phyloP scores from a whole-genome alignment of 495 filamentous ascomycete species.

The Margaritispora aquatica region DNA sequence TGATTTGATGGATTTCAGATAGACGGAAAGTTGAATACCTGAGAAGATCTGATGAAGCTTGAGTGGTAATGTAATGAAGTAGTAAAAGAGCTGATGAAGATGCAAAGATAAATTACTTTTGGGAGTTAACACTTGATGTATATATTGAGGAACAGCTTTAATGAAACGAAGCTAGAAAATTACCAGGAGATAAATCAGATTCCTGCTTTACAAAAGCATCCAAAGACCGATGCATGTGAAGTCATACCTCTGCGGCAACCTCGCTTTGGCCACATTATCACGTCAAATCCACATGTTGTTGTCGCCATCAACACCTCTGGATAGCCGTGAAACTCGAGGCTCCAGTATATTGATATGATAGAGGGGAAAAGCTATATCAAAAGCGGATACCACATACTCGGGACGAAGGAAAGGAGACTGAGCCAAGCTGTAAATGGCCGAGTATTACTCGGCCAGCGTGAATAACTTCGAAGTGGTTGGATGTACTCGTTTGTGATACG shows the following conservation, averaged over 20 bases:
- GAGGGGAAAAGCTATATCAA: constrained; percentile 15
- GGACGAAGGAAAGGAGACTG: constrained; percentile 8
- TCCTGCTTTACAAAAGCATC: constrained; percentile 1
- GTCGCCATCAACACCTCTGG: neutral
- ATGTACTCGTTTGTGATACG: neutral
- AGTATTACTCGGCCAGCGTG: neutral
- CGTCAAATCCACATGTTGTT: constrained; percentile 1
- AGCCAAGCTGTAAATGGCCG: constrained; percentile 1
- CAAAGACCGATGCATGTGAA: constrained; percentile 17
- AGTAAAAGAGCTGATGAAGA: constrained; percentile 5
- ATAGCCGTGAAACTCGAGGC: constrained; percentile 2
- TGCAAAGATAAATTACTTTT: neutral
- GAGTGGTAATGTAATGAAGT: constrained; percentile 6
- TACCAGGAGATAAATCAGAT: constrained; percentile 9
- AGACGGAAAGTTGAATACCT: constrained; percentile 6
- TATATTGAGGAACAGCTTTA: constrained; percentile 12
- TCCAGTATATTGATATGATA: constrained; percentile 18
- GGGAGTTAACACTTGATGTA: constrained; percentile 6
- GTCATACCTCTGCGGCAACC: neutral
- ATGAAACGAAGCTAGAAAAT: constrained; percentile 20
- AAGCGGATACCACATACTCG: constrained; percentile 11
- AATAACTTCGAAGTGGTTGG: neutral
- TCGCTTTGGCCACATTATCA: neutral
- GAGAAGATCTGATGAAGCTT: neutral
- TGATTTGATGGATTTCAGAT: neutral